Evolutionary conservation across 2,329 filamentous ascomycete species (phyloP).

Genomic region (Xylariales sp.): DNA sequence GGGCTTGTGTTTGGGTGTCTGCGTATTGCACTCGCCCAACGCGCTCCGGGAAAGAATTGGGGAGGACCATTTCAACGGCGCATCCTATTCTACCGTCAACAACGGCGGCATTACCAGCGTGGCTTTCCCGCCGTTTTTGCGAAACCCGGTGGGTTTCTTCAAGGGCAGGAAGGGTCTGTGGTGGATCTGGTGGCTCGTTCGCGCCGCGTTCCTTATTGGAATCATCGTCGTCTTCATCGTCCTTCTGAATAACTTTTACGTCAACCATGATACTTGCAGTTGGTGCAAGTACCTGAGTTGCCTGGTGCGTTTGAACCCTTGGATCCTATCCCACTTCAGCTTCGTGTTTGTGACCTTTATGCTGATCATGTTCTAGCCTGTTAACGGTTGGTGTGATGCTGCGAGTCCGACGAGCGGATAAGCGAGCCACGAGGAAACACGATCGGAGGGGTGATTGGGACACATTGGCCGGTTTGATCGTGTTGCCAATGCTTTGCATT

Average conservation of each 20-base stretch:
- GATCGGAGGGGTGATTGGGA: too few species aligned
- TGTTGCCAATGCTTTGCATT: too few species aligned
- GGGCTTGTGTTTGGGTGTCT: constrained; percentile 82
- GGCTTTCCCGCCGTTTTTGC: constrained; percentile 50
- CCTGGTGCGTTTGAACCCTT: constrained; percentile 59
- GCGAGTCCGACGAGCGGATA: constrained; percentile 13
- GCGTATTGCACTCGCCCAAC: constrained; percentile 82
- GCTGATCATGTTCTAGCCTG: constrained; percentile 17
- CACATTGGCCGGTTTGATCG: too few species aligned
- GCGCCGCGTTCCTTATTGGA: constrained; percentile 71
- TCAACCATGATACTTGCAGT: constrained; percentile 65
- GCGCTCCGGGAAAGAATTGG: constrained; percentile 70
- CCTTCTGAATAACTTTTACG: constrained; percentile 87
- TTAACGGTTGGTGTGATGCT: constrained; percentile 28
- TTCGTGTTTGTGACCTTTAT: too few species aligned
- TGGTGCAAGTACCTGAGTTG: constrained; percentile 98
- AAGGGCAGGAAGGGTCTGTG: constrained; percentile 87
- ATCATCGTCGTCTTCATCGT: constrained; percentile 82
- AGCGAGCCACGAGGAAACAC: too few species aligned
- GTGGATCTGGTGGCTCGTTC: constrained; percentile 96
- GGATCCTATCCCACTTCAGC: not conserved
- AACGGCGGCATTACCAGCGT: constrained; percentile 35
- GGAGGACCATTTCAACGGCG: constrained; percentile 42
- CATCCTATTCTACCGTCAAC: constrained; percentile 66
- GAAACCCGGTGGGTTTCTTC: constrained; percentile 73